Conservation (phyloP, 2,329 filamentous ascomycete genomes). For the Anthostomella pinea region DNA sequence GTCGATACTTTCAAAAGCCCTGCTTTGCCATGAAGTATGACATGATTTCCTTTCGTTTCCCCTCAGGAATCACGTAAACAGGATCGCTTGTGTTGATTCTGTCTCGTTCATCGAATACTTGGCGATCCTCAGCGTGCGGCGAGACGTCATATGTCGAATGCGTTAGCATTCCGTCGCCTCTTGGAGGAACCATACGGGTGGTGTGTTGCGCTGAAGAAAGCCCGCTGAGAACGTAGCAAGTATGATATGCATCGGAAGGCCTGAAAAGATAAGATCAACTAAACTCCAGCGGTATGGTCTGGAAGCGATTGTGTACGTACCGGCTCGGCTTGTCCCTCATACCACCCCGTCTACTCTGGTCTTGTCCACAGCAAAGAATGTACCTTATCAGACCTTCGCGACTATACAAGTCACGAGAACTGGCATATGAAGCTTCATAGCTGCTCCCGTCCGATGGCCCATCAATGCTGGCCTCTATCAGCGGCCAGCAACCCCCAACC, state of each 20-base stretch:
- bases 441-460: constrained; percentile 38
- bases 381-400: constrained; percentile 84
- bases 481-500: constrained; percentile 91
- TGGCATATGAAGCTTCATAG: constrained; percentile 17
- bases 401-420: constrained; percentile 55
- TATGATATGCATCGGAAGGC: constrained; percentile 83
- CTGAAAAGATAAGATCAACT: constrained; percentile 42
- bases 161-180: constrained; percentile 42
- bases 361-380: constrained; percentile 85
- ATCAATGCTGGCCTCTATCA: constrained; percentile 76
- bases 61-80: constrained; percentile 78
- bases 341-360: constrained; percentile 67
- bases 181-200: constrained; percentile 34
- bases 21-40: constrained; percentile 61
- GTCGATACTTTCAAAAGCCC: constrained; percentile 45
- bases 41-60: constrained; percentile 62
- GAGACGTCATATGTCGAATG: constrained; percentile 38
- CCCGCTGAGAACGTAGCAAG: constrained; percentile 85
- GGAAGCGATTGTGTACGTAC: constrained; percentile 47
- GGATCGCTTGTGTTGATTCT: constrained; percentile 72
- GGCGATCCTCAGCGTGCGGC: constrained; percentile 52
- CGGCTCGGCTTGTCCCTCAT: constrained; percentile 92
- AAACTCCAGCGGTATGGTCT: constrained; percentile 4
- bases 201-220: constrained; percentile 78
- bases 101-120: constrained; percentile 70